Evolutionary conservation across 1,139 yeast species (phyloP).

Genomic region (Sugiyamaella novakii): DNA sequence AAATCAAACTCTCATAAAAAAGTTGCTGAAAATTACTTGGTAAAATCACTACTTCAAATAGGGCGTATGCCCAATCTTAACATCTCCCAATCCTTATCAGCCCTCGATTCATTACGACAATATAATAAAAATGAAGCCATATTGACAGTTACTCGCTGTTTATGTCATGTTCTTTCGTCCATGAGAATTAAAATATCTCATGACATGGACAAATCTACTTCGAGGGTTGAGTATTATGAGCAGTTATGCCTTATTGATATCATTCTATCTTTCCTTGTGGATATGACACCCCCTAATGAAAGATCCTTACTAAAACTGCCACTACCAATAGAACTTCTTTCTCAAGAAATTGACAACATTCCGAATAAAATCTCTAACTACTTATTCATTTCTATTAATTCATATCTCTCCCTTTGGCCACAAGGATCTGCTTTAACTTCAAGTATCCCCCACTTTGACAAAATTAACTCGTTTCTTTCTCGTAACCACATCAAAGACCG

Average conservation of each 20-base stretch:
- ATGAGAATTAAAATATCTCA: not conserved
- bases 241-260: not conserved
- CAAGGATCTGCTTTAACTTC: constrained; percentile 9
- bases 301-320: constrained; percentile 1
- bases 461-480: not conserved
- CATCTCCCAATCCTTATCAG: not conserved
- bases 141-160: too few relatives aligned
- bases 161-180: constrained; percentile 4
- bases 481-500: not conserved
- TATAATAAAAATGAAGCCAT: too few relatives aligned
- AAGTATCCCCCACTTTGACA: constrained; percentile 1
- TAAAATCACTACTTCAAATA: not conserved
- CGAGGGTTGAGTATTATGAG: not conserved
- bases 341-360: not conserved
- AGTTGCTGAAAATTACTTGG: not conserved
- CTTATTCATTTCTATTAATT: not conserved
- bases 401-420: constrained; percentile 13
- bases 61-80: not conserved
- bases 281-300: not conserved
- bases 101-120: not conserved
- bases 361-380: not conserved
- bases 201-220: not conserved
- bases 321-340: constrained; percentile 3
- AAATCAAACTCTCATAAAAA: not conserved
- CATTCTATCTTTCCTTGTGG: not conserved